Conservation (phyloP, 164 flowering plant species). For the Santalum album region DNA sequence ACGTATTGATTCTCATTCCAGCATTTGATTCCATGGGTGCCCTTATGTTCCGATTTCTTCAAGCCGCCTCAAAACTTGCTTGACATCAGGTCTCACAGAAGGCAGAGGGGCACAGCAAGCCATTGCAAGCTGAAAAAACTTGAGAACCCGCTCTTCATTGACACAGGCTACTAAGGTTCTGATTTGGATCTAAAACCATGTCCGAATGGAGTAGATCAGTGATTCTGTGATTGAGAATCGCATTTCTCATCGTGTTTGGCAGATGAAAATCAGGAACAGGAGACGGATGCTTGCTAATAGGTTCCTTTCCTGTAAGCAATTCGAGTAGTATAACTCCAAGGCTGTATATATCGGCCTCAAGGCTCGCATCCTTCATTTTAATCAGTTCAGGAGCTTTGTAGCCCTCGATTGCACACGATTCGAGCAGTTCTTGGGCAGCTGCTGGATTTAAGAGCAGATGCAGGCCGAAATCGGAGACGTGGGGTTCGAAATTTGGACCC, state of each 20-base stretch:
- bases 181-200: constrained; percentile 28
- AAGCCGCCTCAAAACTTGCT: constrained; percentile 62
- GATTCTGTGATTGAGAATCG: constrained; percentile 48
- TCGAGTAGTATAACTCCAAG: constrained; percentile 87
- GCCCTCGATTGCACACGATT: constrained; percentile 60
- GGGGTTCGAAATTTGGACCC: constrained; percentile 42
- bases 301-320: constrained; percentile 65
- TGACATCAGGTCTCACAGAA: constrained; percentile 59
- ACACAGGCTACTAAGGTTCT: constrained; percentile 24
- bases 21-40: not conserved
- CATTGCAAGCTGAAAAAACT: constrained; percentile 77
- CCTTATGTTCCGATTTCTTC: constrained; percentile 55
- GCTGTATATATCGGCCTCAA: constrained; percentile 69
- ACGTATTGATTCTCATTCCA: not conserved
- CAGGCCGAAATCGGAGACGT: constrained; percentile 66
- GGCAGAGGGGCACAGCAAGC: constrained; percentile 90
- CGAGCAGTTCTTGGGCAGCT: constrained; percentile 75
- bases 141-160: constrained; percentile 49
- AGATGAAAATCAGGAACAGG: constrained; percentile 47
- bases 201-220: constrained; percentile 54
- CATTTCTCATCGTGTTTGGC: constrained; percentile 54
- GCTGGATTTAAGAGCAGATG: constrained; percentile 64
- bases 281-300: constrained; percentile 39
- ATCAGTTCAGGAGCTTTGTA: constrained; percentile 95
- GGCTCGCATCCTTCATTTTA: constrained; percentile 75